phyloP scores from a whole-genome alignment of 257 asterid species.

The Vinca minor region DNA sequence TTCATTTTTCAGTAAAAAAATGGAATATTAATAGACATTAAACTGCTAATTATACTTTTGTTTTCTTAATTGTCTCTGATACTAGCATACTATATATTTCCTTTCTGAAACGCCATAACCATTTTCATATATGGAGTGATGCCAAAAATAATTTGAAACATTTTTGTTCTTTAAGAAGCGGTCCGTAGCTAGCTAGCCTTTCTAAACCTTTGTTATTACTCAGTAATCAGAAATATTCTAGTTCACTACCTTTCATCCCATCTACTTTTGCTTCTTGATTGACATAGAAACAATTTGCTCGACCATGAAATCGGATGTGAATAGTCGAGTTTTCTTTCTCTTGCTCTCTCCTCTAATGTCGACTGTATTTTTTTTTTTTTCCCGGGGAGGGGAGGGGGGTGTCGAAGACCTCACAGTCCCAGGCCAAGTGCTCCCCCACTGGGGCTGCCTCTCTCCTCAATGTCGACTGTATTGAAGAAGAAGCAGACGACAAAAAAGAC shows the following conservation, averaged over 20 bases:
- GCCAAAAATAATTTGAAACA: background rate
- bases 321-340: background rate
- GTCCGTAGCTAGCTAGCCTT: background rate
- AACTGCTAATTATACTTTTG: background rate
- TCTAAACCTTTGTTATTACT: background rate
- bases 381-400: too few species aligned
- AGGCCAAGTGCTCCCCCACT: too few species aligned
- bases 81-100: background rate
- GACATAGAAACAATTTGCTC: background rate
- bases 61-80: background rate
- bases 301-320: background rate
- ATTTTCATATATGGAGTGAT: background rate
- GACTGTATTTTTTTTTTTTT: too few species aligned
- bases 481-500: background rate
- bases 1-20: background rate
- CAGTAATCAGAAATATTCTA: background rate
- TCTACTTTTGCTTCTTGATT: background rate
- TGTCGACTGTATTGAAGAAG: background rate
- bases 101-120: background rate
- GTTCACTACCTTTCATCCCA: background rate
- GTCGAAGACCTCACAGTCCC: too few species aligned
- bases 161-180: background rate
- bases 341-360: background rate
- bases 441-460: too few species aligned
- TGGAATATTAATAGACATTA: too few species aligned